These are phyloP conservation scores for Eremothecium gossypii DNA, from an alignment of 1,139 yeast species.

Conservation along the genomic window DNA sequence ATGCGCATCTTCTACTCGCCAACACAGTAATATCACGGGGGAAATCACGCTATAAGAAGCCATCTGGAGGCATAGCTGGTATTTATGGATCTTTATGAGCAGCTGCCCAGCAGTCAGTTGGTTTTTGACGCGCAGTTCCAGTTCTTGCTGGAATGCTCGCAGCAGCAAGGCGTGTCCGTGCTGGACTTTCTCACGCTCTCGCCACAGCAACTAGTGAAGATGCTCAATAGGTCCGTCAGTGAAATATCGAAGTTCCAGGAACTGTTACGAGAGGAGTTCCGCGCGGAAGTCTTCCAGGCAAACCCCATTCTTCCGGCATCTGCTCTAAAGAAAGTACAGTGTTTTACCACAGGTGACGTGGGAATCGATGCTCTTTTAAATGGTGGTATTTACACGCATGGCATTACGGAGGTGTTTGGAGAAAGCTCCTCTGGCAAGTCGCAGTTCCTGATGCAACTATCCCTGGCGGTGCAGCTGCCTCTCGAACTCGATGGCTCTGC, in stretches of 20 bases:
- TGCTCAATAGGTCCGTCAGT: constrained; percentile 38
- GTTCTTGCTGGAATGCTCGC: constrained; percentile 23
- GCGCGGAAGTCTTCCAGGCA: constrained; percentile 12
- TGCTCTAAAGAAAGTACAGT: not conserved
- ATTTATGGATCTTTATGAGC: constrained; percentile 34
- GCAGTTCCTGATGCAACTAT: constrained; percentile 58
- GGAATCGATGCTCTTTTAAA: constrained; percentile 46
- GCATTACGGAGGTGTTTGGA: constrained; percentile 74
- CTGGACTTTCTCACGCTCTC: constrained; percentile 37
- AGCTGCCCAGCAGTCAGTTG: constrained; percentile 29
- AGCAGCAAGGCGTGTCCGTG: constrained; percentile 29
- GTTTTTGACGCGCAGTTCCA: constrained; percentile 28
- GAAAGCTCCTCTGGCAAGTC: constrained; percentile 82
- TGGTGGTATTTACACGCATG: constrained; percentile 63
- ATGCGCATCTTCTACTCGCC: no score
- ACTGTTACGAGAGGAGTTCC: constrained; percentile 25
- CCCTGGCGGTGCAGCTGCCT: constrained; percentile 48
- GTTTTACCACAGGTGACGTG: constrained; percentile 52
- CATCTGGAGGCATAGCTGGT: not conserved
- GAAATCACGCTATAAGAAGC: not conserved
- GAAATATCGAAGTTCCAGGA: constrained; percentile 40
- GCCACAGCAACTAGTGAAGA: constrained; percentile 35
- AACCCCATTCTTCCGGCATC: constrained; percentile 7
- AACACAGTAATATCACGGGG: no score
- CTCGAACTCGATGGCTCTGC: constrained; percentile 38